Evolutionary conservation across 192 early-diverging fungal species (phyloP), one percentile per base, ranked within the genome.

Genomic region (Podila minutissima): DNA sequence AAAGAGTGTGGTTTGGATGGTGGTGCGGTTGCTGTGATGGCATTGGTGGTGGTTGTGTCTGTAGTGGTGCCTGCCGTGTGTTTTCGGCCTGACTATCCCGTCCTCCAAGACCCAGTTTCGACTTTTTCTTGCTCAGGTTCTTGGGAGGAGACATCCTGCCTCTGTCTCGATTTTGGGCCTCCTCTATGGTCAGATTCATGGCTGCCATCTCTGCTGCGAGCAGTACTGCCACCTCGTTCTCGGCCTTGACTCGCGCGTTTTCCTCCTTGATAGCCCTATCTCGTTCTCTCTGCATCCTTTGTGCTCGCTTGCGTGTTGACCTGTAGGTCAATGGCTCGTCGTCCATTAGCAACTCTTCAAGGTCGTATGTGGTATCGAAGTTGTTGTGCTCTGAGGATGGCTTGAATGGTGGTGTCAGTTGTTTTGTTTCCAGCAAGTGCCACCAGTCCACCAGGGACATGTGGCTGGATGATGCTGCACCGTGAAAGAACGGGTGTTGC

Each of bases 281-380:
- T 50, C 53, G 63, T 82, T 83, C 61, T 71, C 65, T 60, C 49
- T 75, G 83, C 83, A 87, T 58, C 83, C 67, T 65, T 49, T 72
- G 72, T 28, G 71, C 59, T 41, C 73, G 71, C 50, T 79, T 64
- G 22, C 82, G 75, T 1, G 74, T 75, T 19, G 72, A 69, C 46
- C 63, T 77, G 58, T 71, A 72, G 26, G 84, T 82, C 33, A 93
- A 72, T 10, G 91, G 93, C 75, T 92, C 87, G 55, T 92, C 92
- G 28, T 93, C 92, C 28, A 91, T 64, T 7, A 91, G 77, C 17
- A 92, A 48, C 59, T 94, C 93, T 66, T 94, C 93, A n/a, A 95
- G 71, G 48, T 95, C 93, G 60, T 91, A 89, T 9, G 89, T 91
- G 3, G 92, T 89, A 58, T 95, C 93, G 75, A 94, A 95, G 72